Percentiles rank a stretch among this genome's conserved stretches.
Evolutionary conservation across 2,329 filamentous ascomycete species (phyloP).

Genomic region (Botrytis hyacinthi): DNA sequence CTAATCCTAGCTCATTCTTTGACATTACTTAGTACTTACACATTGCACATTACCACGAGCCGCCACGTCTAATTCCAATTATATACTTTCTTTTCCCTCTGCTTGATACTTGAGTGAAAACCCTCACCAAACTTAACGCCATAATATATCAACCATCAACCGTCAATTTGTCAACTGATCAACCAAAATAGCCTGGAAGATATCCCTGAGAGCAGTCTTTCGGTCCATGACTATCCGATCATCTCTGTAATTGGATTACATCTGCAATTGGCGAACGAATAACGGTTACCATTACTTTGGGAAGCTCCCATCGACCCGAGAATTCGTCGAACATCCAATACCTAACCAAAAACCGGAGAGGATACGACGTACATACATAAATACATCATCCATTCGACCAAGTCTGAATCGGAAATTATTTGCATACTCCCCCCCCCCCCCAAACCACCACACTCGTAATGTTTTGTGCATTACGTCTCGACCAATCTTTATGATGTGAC

Average conservation of each 20-base stretch:
- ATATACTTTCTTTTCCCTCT: background rate
- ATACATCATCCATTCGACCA: conserved; percentile 5
- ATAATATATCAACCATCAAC: background rate
- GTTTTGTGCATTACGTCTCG: conserved; percentile 27
- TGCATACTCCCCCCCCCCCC: background rate
- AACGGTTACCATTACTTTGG: conserved; percentile 10
- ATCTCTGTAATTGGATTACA: conserved; percentile 14
- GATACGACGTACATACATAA: background rate
- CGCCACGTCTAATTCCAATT: background rate
- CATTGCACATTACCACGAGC: background rate
- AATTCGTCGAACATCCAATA: background rate
- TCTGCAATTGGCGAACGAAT: conserved; percentile 18
- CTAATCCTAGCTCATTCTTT: background rate
- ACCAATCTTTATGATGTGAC: conserved; percentile 35
- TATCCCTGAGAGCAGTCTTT: background rate
- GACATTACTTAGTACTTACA: background rate
- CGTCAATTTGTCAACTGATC: conserved; percentile 2
- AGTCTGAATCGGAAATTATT: conserved; percentile 5
- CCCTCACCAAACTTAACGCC: background rate
- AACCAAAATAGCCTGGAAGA: background rate
- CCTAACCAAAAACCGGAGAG: background rate
- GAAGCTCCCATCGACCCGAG: conserved; percentile 10
- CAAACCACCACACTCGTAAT: conserved; percentile 22
- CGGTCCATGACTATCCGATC: conserved; percentile 8
- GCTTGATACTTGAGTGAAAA: background rate